Evolutionary conservation across 225 moss, liverwort and hornwort genomes (phyloP).

Genomic region (Ulota crispa): DNA sequence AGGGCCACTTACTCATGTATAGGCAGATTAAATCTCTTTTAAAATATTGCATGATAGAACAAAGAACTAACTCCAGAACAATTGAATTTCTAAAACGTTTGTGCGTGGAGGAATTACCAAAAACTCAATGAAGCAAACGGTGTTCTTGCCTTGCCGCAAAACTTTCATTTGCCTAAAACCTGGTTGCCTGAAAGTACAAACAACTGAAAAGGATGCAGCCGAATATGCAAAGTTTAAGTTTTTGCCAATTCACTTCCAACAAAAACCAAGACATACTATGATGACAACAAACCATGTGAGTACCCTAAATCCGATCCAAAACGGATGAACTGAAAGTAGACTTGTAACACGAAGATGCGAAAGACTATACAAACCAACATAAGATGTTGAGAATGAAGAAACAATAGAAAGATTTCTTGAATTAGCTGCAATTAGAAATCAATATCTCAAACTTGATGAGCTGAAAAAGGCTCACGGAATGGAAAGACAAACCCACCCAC

Average conservation of each 20-base stretch:
- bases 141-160: conserved; percentile 88
- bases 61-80: neutral
- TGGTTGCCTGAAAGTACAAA: conserved; percentile 62
- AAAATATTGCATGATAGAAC: neutral
- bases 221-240: neutral
- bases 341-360: neutral
- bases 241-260: neutral
- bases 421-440: neutral
- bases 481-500: conserved; percentile 55
- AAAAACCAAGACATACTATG: neutral
- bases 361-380: neutral
- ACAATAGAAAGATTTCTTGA: neutral
- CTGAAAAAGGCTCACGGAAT: neutral
- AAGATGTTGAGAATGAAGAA: conserved; percentile 1
- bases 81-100: neutral
- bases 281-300: neutral
- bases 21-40: neutral
- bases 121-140: conserved; percentile 97
- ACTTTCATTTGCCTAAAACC: conserved; percentile 98
- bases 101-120: conserved; percentile 43
- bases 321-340: neutral
- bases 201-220: neutral
- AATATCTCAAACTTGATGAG: neutral
- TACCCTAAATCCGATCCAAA: conserved; percentile 7
- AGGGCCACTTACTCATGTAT: neutral